Conservation (phyloP, 148 eudicot genomes). For the Cornus kousa region DNA sequence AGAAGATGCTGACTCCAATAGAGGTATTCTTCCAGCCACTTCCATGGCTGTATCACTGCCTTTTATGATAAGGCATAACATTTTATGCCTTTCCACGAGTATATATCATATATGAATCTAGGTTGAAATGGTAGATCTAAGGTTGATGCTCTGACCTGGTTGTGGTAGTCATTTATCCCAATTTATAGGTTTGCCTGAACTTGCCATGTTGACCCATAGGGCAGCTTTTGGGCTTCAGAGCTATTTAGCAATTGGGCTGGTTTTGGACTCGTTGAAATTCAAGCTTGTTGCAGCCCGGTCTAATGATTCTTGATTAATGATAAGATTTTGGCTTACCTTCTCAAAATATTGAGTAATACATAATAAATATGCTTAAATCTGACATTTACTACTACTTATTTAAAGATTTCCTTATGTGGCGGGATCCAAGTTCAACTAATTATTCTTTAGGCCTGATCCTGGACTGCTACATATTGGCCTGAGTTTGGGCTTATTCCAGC, state of each 20-base stretch:
- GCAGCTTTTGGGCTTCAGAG: not conserved
- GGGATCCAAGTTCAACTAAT: not conserved
- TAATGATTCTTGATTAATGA: not conserved
- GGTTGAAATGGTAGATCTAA: conserved; percentile 1
- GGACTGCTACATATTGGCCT: not conserved
- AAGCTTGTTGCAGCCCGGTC: not conserved
- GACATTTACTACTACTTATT: not conserved
- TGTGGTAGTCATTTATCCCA: not conserved
- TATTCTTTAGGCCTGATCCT: not conserved
- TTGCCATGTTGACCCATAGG: not conserved
- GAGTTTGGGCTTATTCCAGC: not conserved
- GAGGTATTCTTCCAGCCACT: conserved; percentile 49
- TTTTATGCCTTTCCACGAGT: not conserved
- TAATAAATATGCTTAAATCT: not conserved
- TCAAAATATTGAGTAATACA: not conserved
- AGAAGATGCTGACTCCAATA: conserved; percentile 85
- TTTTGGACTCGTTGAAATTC: not conserved
- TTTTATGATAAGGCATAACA: not conserved
- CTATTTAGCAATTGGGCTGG: not conserved
- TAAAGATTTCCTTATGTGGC: not conserved
- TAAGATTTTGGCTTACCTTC: not conserved
- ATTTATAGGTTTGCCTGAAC: not conserved
- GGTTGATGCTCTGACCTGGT: not conserved
- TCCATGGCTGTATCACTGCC: not conserved
- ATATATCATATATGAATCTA: not conserved